phyloP scores from a whole-genome alignment of 352 stramenopile genomes.

The Pilasporangium apinafurcum region DNA sequence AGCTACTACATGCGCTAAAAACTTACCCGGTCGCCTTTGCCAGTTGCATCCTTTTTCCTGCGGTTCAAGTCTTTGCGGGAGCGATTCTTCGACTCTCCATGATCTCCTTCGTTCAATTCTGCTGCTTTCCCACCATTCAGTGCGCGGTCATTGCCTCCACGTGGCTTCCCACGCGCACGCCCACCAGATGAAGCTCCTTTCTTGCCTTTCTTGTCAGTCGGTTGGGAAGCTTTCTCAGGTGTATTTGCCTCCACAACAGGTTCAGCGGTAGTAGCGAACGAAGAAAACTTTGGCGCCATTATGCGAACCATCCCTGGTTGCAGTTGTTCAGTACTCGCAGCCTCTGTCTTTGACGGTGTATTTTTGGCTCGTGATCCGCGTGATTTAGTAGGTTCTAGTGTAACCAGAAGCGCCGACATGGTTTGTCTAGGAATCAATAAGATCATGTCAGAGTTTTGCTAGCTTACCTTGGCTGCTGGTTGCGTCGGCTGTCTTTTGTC shows the following conservation, averaged over 20 bases:
- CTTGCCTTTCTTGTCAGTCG: constrained; percentile 11
- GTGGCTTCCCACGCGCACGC: not conserved
- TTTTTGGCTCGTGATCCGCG: constrained; percentile 30
- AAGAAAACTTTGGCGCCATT: constrained; percentile 29
- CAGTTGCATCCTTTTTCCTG: constrained; percentile 26
- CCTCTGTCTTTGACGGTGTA: constrained; percentile 25
- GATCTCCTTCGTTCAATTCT: constrained; percentile 6
- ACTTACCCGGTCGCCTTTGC: constrained; percentile 21
- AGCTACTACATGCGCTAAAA: not conserved
- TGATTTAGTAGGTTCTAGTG: constrained; percentile 26
- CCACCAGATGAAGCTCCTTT: constrained; percentile 1
- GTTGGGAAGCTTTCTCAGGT: not conserved
- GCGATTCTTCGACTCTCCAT: constrained; percentile 16
- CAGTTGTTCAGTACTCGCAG: constrained; percentile 3
- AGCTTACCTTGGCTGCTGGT: not conserved
- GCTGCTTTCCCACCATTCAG: constrained; percentile 28
- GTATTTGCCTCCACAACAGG: not conserved
- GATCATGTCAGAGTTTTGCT: no score
- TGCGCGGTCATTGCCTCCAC: constrained; percentile 17
- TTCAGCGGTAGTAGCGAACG: constrained; percentile 1
- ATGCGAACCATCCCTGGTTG: constrained; percentile 48
- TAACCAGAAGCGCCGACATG: not conserved
- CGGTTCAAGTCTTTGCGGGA: constrained; percentile 16
- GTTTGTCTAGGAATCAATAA: no score
- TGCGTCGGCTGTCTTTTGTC: constrained; percentile 1